Evolutionary conservation across 768 basidiomycete genomes (phyloP), one percentile per base, ranked within the genome.

Genomic region (Kwoniella dendrophila): DNA sequence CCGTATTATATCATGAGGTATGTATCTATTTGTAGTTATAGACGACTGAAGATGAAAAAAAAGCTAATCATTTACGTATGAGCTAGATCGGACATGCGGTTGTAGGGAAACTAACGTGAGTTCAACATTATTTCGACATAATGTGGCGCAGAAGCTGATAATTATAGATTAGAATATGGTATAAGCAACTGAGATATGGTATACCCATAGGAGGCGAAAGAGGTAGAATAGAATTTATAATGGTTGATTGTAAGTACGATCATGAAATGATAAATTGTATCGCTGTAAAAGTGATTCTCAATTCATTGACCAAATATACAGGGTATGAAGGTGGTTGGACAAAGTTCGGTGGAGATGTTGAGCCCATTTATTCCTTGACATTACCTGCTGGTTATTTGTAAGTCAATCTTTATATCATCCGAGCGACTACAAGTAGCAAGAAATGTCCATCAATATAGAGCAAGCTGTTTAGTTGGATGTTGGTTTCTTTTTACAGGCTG

Each of bases 1-100:
- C 73, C 2, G 73, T 75, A 3, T 51, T 71, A 3, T 72, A 68
- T 43, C 73, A 75, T 44, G 73, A 75, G 63, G 72, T 71, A 20
- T 45, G 71, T 40, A 29, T 0, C 1, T 1, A 4, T 24, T 24
- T 22, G 11, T 20, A 26, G 20, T 45, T 6, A 52, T 27, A 26
- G 10, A 6, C n/a, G 33, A 6, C n/a, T 47, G 6, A 14, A 16
- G 48, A 20, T 48, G 61, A 36, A 20, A 16, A 20, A 24, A 36
- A 41, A 30, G 6, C n/a, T 30, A 30, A 52, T 34, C 4, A 18
- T 8, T 20, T 3, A 18, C 54, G 10, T 4, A 44, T 27, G 48
- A 3, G 18, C 14, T 43, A 71, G 72, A 59, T 71, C 18, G 63
- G 55, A 1, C 73, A 75, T 56, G 73, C 71, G 24, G 60, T 75